These are phyloP conservation scores for Seiridium cupressi DNA, from an alignment of 2,329 filamentous ascomycete species.

Conservation along the genomic window DNA sequence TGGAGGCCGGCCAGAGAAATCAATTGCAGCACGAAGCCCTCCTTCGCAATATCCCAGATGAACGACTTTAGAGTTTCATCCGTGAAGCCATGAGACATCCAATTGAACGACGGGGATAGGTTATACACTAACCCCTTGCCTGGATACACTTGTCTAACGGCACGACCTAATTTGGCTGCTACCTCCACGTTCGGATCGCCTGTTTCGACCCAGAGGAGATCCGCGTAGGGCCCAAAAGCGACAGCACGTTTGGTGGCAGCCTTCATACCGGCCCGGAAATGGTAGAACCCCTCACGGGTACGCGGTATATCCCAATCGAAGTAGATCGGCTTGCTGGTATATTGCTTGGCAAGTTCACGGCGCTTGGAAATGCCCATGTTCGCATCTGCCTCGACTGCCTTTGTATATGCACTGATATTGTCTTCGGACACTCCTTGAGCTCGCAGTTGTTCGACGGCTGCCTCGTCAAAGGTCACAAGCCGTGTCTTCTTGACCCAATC, in stretches of 20 bases:
- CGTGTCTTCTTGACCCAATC: constrained; percentile 84
- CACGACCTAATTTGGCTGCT: constrained; percentile 69
- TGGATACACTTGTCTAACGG: constrained; percentile 69
- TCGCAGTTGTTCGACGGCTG: constrained; percentile 72
- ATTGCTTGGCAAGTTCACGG: constrained; percentile 66
- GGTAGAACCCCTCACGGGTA: constrained; percentile 91
- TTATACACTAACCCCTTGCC: constrained; percentile 95
- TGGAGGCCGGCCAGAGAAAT: constrained; percentile 66
- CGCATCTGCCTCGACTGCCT: constrained; percentile 59
- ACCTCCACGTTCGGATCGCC: constrained; percentile 82
- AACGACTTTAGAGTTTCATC: constrained; percentile 82
- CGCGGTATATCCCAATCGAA: constrained; percentile 92
- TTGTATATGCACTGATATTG: constrained; percentile 67
- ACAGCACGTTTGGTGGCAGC: constrained; percentile 92
- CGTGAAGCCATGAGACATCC: constrained; percentile 92
- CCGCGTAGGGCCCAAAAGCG: constrained; percentile 87
- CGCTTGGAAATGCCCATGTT: constrained; percentile 78
- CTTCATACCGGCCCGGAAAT: constrained; percentile 79
- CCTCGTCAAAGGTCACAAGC: constrained; percentile 90
- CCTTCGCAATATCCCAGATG: constrained; percentile 91
- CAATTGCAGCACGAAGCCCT: constrained; percentile 74
- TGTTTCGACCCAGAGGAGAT: constrained; percentile 96
- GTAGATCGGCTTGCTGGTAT: constrained; percentile 66
- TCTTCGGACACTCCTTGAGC: constrained; percentile 61
- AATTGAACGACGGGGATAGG: constrained; percentile 95